Evolutionary conservation across 1,284 basidiomycete genomes (phyloP).

Genomic region (Earliella scabrosa): DNA sequence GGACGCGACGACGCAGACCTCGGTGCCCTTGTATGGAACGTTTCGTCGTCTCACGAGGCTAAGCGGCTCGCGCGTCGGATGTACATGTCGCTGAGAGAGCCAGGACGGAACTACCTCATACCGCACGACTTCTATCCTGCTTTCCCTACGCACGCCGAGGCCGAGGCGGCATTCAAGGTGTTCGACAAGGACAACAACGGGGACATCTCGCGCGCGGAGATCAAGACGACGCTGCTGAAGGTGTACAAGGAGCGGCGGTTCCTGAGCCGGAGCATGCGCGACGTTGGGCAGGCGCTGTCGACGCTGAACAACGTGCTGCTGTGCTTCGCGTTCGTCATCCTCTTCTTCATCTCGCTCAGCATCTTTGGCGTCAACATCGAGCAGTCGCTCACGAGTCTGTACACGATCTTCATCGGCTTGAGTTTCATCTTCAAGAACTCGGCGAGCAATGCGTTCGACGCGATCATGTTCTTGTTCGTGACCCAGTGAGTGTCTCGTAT

Average conservation of each 20-base stretch:
- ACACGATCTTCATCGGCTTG: constrained; percentile 67
- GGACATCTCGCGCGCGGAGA: constrained; percentile 77
- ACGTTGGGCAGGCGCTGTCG: constrained; percentile 65
- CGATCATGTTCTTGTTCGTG: constrained; percentile 81
- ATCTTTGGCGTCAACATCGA: constrained; percentile 70
- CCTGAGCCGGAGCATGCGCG: constrained; percentile 73
- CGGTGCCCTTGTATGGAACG: constrained; percentile 51
- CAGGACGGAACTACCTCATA: constrained; percentile 62
- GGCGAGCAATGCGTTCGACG: constrained; percentile 72
- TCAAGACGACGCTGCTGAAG: constrained; percentile 72
- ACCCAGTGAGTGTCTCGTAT: constrained; percentile 63
- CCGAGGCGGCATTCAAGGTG: constrained; percentile 71
- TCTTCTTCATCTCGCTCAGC: constrained; percentile 76
- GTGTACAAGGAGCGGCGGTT: constrained; percentile 80
- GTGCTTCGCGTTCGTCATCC: constrained; percentile 60
- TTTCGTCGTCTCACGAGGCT: constrained; percentile 63
- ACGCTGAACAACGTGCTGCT: constrained; percentile 67
- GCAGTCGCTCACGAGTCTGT: constrained; percentile 67
- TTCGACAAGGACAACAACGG: constrained; percentile 81
- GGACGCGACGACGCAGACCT: constrained; percentile 48
- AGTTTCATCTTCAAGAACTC: constrained; percentile 80
- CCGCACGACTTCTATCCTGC: constrained; percentile 75
- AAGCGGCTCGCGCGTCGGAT: constrained; percentile 77
- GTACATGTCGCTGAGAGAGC: constrained; percentile 63
- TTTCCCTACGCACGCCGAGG: constrained; percentile 59